Evolutionary conservation across 192 early-diverging fungal genomes (phyloP).

Genomic region (Fimicolochytrium jonesii): DNA sequence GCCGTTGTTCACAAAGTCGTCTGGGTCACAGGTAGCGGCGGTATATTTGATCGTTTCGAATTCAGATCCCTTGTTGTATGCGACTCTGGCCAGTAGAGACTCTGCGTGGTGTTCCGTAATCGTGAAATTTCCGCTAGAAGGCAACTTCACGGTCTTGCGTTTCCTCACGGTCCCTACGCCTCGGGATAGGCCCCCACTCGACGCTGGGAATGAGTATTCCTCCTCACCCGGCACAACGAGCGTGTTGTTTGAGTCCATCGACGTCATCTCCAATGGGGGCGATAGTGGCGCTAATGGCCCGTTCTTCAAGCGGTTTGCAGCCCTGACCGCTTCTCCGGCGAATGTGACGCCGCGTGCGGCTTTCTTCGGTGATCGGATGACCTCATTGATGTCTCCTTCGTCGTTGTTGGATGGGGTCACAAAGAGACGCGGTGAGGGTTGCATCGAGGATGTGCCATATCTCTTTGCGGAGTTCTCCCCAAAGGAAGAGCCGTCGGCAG

Average conservation of each 20-base stretch:
- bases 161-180: constrained; percentile 1
- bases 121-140: constrained; percentile 28
- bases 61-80: constrained; percentile 61
- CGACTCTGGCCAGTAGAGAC: constrained; percentile 23
- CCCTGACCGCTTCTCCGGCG: not conserved
- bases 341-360: not conserved
- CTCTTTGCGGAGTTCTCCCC: too few species aligned
- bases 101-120: constrained; percentile 27
- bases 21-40: constrained; percentile 57
- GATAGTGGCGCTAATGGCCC: not conserved
- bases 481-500: too few species aligned
- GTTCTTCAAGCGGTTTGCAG: not conserved
- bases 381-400: too few species aligned
- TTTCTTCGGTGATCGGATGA: too few species aligned
- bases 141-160: constrained; percentile 21
- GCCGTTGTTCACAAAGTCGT: constrained; percentile 56
- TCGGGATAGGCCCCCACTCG: not conserved
- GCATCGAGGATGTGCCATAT: too few species aligned
- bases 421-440: too few species aligned
- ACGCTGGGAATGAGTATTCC: not conserved
- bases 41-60: constrained; percentile 75
- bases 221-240: not conserved
- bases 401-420: too few species aligned
- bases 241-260: not conserved
- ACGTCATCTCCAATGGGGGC: not conserved